Evolutionary conservation across 2,329 filamentous ascomycete genomes (phyloP), one percentile per base, ranked within the genome.

Genomic region (Boeremia exigua): DNA sequence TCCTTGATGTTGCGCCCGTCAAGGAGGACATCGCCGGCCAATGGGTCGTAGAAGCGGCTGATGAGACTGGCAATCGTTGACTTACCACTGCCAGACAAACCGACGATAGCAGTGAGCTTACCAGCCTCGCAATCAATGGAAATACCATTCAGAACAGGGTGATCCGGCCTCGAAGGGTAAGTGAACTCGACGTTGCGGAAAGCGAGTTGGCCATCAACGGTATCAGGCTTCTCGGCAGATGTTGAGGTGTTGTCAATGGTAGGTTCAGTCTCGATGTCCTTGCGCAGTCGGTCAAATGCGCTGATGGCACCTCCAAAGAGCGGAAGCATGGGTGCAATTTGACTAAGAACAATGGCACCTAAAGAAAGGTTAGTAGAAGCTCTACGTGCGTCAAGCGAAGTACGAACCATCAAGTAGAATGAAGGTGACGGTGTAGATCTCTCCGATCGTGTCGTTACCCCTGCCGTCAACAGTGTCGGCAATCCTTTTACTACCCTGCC

Each of bases 401-500:
- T 36, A 62, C 71, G 55, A 63, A 77, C 70, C 80, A 65, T 85
- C 83, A 17, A 85, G 76, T 9, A 85, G 72, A 30, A 84, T 78
- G 56, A 84, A 83, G 15, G 84, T 81, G 19, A 85, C 82, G 0
- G 83, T 84, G 61, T 81, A 85, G 0, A 80, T 80, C n/a, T 78
- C 72, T 34, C 82, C 82, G 17, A 78, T 67, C 6, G 75, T 75
- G 2, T 71, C 65, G 37, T 61, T 70, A 9, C 65, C 69, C 6
- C 60, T 60, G 17, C 68, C 69, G 38, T 71, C 69, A 0, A 78
- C 67, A 4, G 79, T 77, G 11, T 77, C 75, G 10, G 80, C 80
- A 37, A 87, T 81, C 47, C 81, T 81, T 32, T 77, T 79, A 59
- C 84, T 86, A 43, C 87, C 87, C 68, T 88, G 82, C 85, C 86